phyloP scores from a whole-genome alignment of 1,284 basidiomycete genomes.

The Ustilago hordei region DNA sequence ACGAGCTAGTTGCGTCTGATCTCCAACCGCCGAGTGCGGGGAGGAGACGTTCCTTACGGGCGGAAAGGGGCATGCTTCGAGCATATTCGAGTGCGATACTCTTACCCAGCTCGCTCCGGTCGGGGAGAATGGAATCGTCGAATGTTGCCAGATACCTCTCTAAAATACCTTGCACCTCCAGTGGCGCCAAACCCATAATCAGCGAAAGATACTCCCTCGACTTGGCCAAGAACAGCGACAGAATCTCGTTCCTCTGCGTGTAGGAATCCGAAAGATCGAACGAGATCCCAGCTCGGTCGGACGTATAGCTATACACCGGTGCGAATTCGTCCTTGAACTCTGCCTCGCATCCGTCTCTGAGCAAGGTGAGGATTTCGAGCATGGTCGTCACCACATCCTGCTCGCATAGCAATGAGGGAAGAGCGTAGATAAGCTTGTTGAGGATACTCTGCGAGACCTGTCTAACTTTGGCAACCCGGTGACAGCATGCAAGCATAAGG shows the following conservation, averaged over 20 bases:
- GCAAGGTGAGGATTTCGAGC: slow-evolving; percentile 88
- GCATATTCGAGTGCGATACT: slow-evolving; percentile 66
- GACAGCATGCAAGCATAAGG: slow-evolving; percentile 84
- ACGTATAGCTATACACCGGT: slow-evolving; percentile 84
- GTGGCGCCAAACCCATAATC: slow-evolving; percentile 85
- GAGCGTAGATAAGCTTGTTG: slow-evolving; percentile 86
- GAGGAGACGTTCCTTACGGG: slow-evolving; percentile 53
- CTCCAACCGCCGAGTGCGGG: slow-evolving; percentile 68
- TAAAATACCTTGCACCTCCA: slow-evolving; percentile 90
- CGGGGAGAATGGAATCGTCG: slow-evolving; percentile 50
- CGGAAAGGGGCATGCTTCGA: slow-evolving; percentile 54
- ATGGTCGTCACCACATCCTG: slow-evolving; percentile 80
- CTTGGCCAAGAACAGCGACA: slow-evolving; percentile 79
- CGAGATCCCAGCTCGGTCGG: slow-evolving; percentile 79
- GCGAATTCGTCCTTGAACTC: slow-evolving; percentile 95
- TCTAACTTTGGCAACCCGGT: slow-evolving; percentile 83
- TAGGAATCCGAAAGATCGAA: slow-evolving; percentile 90
- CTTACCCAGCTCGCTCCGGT: slow-evolving; percentile 63
- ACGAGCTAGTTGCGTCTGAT: slow-evolving; percentile 64
- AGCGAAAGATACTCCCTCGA: slow-evolving; percentile 86
- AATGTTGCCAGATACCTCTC: slow-evolving; percentile 74
- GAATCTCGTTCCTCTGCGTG: slow-evolving; percentile 83
- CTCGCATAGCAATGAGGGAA: slow-evolving; percentile 94
- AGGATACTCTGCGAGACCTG: slow-evolving; percentile 85
- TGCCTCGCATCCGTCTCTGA: slow-evolving; percentile 88